phyloP scores from a whole-genome alignment of 345 rosid species.

The Odontarrhena argentea region DNA sequence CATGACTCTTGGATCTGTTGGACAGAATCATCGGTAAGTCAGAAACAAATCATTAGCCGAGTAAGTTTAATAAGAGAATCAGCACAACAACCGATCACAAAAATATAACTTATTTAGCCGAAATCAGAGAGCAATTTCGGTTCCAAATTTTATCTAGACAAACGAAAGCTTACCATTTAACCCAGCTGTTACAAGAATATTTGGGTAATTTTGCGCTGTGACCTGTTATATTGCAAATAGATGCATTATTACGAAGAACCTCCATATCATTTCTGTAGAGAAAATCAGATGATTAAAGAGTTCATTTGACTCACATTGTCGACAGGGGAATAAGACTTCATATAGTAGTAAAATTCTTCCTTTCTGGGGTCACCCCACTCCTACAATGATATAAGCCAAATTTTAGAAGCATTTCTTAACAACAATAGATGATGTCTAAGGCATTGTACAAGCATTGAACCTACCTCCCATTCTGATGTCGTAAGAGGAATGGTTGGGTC shows the following conservation, averaged over 20 bases:
- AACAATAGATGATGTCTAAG: neutral
- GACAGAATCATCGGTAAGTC: neutral
- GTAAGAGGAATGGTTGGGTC: conserved; percentile 96
- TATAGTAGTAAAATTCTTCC: conserved; percentile 80
- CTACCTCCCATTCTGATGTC: conserved; percentile 98
- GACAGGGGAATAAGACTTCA: conserved; percentile 96
- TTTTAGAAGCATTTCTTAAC: neutral
- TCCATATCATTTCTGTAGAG: conserved; percentile 14
- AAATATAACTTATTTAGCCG: neutral
- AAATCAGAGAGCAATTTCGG: neutral
- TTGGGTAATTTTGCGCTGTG: conserved; percentile 72
- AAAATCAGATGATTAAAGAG: neutral
- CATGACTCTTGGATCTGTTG: conserved; percentile 85
- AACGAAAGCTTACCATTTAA: conserved; percentile 62
- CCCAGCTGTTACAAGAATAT: conserved; percentile 84
- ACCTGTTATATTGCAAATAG: conserved; percentile 49
- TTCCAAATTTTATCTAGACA: neutral
- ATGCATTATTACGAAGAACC: conserved; percentile 14
- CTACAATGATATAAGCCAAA: conserved; percentile 47
- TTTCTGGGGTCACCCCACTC: conserved; percentile 99
- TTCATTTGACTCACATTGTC: conserved; percentile 62
- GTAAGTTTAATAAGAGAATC: neutral
- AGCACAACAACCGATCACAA: neutral
- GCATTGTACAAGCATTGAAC: neutral
- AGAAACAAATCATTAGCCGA: conserved; percentile 3